A percentile compares a stretch with the other conserved stretches of the same genome.
Conservation (phyloP, 768 basidiomycete genomes). For the Austroboletus festivus region DNA sequence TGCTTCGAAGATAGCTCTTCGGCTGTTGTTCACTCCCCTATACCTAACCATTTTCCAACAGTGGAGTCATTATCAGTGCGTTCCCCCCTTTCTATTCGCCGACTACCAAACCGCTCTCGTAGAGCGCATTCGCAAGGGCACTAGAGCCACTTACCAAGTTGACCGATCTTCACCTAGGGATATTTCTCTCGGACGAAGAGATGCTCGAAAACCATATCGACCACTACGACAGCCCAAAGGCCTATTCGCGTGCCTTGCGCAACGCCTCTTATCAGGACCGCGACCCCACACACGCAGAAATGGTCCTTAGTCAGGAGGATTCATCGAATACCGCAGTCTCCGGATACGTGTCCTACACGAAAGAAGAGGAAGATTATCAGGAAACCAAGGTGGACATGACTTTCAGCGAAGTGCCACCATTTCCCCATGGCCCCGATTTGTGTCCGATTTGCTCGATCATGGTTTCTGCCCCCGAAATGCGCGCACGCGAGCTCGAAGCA, state of each 20-base stretch:
- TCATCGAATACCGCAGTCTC: constrained; percentile 1
- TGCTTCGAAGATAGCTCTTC: constrained; percentile 64
- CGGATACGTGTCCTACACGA: constrained; percentile 21
- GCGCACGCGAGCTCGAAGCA: constrained; percentile 45
- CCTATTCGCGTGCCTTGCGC: constrained; percentile 18
- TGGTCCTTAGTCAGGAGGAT: constrained; percentile 25
- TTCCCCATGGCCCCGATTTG: constrained; percentile 32
- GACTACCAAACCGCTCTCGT: constrained; percentile 4
- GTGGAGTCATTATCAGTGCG: constrained; percentile 52
- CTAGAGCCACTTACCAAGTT: constrained; percentile 47
- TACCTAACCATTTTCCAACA: constrained; percentile 48
- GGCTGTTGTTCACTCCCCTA: constrained; percentile 57
- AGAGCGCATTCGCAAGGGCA: constrained; percentile 45
- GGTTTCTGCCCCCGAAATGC: constrained; percentile 30
- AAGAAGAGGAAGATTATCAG: constrained; percentile 15
- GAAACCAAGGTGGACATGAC: background rate
- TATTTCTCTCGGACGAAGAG: constrained; percentile 57
- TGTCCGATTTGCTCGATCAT: constrained; percentile 36
- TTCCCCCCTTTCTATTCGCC: constrained; percentile 1
- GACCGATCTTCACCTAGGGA: constrained; percentile 52
- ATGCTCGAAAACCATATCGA: constrained; percentile 45
- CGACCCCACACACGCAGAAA: constrained; percentile 1
- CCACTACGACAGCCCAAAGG: constrained; percentile 25
- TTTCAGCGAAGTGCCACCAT: constrained; percentile 19
- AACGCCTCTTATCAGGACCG: constrained; percentile 8